Evolutionary conservation across 2,329 filamentous ascomycete genomes (phyloP).

Genomic region (Paecilomyces formosus): DNA sequence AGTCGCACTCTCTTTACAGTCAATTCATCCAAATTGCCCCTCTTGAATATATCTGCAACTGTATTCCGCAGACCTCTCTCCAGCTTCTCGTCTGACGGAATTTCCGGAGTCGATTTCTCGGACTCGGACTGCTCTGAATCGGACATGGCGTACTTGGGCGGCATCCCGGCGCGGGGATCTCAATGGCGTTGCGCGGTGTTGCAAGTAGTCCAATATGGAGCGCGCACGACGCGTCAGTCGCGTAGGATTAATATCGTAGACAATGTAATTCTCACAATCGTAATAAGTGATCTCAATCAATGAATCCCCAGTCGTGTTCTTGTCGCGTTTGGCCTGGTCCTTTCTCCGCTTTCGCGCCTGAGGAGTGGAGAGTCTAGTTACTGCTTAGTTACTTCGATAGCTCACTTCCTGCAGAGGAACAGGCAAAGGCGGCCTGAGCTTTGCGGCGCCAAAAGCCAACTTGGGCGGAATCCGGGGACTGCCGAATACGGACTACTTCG

Average conservation of each 20-base stretch:
- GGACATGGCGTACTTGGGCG: slow-evolving; percentile 21
- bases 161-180: slow-evolving; percentile 13
- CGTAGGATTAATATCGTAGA: neutral
- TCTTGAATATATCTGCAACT: slow-evolving; percentile 27
- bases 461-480: neutral
- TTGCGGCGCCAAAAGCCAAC: neutral
- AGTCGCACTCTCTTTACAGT: slow-evolving; percentile 51
- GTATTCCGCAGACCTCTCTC: slow-evolving; percentile 31
- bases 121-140: slow-evolving; percentile 24
- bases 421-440: neutral
- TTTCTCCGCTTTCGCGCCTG: neutral
- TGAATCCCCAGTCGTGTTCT: neutral
- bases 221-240: neutral
- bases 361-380: neutral
- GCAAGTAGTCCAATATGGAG: neutral
- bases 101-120: slow-evolving; percentile 8
- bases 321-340: neutral
- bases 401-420: neutral
- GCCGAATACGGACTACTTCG: neutral
- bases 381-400: neutral
- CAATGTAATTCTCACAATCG: neutral
- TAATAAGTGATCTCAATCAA: neutral
- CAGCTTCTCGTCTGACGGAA: slow-evolving; percentile 26
- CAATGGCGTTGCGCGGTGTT: neutral
- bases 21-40: slow-evolving; percentile 42